These are phyloP conservation scores for Ettlia oleoabundans DNA, from an alignment of 139 green algal genomes.

Conservation along the genomic window DNA sequence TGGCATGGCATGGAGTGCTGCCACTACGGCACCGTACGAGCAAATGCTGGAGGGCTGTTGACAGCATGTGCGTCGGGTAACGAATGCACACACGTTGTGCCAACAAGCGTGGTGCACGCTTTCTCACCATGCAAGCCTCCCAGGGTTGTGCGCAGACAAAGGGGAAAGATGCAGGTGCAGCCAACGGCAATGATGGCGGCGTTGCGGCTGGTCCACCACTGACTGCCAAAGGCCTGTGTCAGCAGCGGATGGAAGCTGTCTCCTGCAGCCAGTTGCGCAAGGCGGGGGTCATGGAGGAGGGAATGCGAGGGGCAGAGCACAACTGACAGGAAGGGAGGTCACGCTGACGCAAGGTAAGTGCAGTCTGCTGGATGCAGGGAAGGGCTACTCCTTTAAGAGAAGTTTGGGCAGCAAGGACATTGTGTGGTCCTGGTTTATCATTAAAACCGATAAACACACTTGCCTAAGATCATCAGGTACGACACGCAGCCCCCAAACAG, in stretches of 20 bases:
- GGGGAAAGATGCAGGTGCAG: neutral
- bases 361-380: neutral
- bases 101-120: too few species aligned
- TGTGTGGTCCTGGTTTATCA: too few species aligned
- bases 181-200: neutral
- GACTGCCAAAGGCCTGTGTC: neutral
- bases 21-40: too few species aligned
- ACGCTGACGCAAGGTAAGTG: too few species aligned
- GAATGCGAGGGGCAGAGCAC: neutral
- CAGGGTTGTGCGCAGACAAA: neutral
- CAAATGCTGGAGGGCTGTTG: too few species aligned
- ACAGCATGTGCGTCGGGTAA: too few species aligned
- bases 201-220: neutral
- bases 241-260: slow-evolving; percentile 9
- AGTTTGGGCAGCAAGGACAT: too few species aligned
- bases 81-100: too few species aligned
- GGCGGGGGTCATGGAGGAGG: neutral
- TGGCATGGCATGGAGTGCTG: too few species aligned
- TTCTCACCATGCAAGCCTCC: neutral
- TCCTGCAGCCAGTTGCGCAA: neutral
- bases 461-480: neutral
- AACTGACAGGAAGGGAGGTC: too few species aligned
- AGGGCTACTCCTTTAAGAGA: too few species aligned
- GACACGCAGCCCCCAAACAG: neutral
- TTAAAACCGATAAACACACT: neutral